Percentiles rank a stretch among this genome's conserved stretches.
phyloP scores from a whole-genome alignment of 441 rosid genomes.

The Erodium chrysanthum region DNA sequence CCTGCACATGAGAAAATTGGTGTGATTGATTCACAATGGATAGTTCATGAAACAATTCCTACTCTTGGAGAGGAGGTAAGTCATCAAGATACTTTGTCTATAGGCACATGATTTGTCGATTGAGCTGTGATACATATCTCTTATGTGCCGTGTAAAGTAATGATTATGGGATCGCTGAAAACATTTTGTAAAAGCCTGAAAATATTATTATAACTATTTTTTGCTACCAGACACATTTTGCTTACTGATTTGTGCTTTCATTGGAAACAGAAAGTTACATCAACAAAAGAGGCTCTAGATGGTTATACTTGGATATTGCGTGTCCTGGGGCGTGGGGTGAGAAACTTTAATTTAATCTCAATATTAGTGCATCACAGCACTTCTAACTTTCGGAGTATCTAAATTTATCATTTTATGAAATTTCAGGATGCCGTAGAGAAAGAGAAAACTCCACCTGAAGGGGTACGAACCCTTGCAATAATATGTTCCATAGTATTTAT shows the following conservation, averaged over 20 bases:
- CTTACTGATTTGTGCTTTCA: background rate
- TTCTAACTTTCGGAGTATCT: background rate
- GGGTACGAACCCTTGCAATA: background rate
- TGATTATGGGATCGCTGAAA: background rate
- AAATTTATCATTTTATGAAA: background rate
- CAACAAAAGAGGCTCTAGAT: background rate
- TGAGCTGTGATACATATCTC: background rate
- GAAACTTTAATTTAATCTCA: background rate
- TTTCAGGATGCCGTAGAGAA: background rate
- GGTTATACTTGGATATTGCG: background rate
- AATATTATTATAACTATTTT: background rate
- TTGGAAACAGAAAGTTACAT: background rate
- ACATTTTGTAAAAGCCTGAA: background rate
- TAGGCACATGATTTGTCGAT: background rate
- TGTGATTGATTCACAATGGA: constrained; percentile 78
- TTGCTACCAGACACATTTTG: background rate
- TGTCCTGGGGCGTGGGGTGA: constrained; percentile 3
- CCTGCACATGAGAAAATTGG: constrained; percentile 77
- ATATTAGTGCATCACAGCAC: background rate
- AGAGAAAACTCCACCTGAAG: constrained; percentile 7
- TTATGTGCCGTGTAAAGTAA: background rate
- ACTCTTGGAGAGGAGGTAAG: constrained; percentile 56
- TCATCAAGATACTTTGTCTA: background rate
- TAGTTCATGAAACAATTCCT: constrained; percentile 63
- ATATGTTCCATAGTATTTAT: background rate